Evolutionary conservation across 2,329 filamentous ascomycete genomes (phyloP).

Genomic region (Fusarium torreyae): DNA sequence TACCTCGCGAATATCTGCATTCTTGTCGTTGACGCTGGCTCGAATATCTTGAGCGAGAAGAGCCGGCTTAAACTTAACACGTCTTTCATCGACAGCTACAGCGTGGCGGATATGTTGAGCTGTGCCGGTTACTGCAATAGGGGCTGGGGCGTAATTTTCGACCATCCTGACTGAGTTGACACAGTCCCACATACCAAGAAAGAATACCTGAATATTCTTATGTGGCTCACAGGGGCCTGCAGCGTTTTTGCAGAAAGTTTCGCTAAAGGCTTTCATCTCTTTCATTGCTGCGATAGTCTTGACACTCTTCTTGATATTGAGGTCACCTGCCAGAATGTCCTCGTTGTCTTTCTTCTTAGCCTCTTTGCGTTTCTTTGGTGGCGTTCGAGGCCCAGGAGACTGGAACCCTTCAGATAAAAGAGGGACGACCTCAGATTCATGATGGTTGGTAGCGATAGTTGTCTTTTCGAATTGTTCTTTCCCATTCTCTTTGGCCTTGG

Average conservation of each 20-base stretch:
- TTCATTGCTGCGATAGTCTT: too few relatives aligned
- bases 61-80: constrained; percentile 68
- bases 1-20: constrained; percentile 62
- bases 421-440: too few relatives aligned
- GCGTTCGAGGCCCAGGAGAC: too few relatives aligned
- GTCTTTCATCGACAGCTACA: constrained; percentile 66
- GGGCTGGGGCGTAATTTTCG: constrained; percentile 55
- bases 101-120: constrained; percentile 65
- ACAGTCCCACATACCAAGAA: constrained; percentile 69
- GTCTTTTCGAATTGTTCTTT: too few relatives aligned
- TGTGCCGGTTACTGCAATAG: constrained; percentile 56
- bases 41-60: constrained; percentile 60
- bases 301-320: too few relatives aligned
- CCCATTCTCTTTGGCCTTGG: not conserved
- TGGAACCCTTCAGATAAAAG: too few relatives aligned
- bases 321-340: too few relatives aligned
- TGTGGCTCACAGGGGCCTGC: constrained; percentile 40
- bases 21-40: not conserved
- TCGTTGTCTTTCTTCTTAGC: too few relatives aligned
- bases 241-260: constrained; percentile 64
- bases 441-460: too few relatives aligned
- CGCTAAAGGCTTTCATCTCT: constrained; percentile 61
- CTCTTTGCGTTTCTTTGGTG: constrained; percentile 37
- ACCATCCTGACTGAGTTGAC: constrained; percentile 65
- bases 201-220: constrained; percentile 61